A percentile compares a stretch with the other conserved stretches of the same genome.
Conservation (phyloP, 306 rosid species). For the Dalbergia cochinchinensis region DNA sequence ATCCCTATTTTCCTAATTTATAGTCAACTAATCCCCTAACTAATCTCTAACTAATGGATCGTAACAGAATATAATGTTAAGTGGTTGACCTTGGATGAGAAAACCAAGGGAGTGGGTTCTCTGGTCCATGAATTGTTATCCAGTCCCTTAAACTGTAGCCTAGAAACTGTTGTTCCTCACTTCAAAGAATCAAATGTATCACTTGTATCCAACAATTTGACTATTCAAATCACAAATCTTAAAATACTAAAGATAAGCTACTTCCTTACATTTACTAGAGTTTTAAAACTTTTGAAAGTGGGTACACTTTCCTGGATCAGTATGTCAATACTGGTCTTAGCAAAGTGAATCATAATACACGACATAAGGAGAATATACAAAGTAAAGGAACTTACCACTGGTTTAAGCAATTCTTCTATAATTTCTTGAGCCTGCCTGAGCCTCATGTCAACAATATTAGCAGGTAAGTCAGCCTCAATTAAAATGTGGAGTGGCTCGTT, state of each 20-base stretch:
- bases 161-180: background rate
- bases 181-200: background rate
- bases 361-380: conserved; percentile 21
- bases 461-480: conserved; percentile 94
- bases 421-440: conserved; percentile 97
- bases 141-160: no score
- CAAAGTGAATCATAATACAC: conserved; percentile 38
- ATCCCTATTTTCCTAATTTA: no score
- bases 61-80: no score
- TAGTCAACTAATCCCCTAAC: no score
- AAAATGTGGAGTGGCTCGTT: conserved; percentile 92
- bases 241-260: conserved; percentile 8
- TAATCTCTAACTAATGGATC: no score
- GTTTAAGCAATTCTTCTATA: conserved; percentile 95
- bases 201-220: no score
- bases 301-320: background rate
- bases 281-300: background rate
- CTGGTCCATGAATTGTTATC: no score
- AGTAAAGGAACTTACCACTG: conserved; percentile 72
- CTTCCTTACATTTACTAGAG: conserved; percentile 10
- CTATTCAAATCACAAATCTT: conserved; percentile 18
- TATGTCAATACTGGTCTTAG: background rate
- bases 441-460: conserved; percentile 78
- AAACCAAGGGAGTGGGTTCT: no score
- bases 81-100: no score